Evolutionary conservation across 768 basidiomycete species (phyloP).

Genomic region (Russula foetens): DNA sequence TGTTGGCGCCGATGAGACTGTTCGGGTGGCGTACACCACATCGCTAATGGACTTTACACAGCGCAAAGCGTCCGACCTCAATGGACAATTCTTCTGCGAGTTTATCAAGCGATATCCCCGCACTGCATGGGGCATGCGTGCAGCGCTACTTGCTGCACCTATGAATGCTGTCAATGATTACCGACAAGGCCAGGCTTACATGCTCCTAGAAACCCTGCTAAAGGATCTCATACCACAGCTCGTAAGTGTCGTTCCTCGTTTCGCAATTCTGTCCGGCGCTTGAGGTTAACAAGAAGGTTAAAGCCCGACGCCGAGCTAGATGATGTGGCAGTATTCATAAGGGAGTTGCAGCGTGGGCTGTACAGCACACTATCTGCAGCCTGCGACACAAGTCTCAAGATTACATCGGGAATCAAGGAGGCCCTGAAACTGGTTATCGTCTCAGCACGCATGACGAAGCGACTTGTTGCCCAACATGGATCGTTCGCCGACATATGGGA

Average conservation of each 20-base stretch:
- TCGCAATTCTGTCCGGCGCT: not conserved
- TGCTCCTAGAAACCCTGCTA: conserved; percentile 59
- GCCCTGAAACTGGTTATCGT: conserved; percentile 61
- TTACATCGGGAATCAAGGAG: conserved; percentile 67
- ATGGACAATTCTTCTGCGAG: conserved; percentile 68
- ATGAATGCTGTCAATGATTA: conserved; percentile 65
- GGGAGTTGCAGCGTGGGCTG: conserved; percentile 39
- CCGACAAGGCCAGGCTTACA: conserved; percentile 65
- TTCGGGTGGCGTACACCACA: conserved; percentile 48
- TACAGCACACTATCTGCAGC: conserved; percentile 41
- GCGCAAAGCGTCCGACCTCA: conserved; percentile 72
- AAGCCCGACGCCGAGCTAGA: conserved; percentile 29
- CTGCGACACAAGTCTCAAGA: conserved; percentile 42
- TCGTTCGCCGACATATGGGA: conserved; percentile 46
- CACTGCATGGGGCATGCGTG: conserved; percentile 57
- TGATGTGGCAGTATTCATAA: conserved; percentile 45
- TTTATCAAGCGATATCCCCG: conserved; percentile 59
- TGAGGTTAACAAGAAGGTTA: not conserved
- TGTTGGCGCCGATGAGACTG: conserved; percentile 31
- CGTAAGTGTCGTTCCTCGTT: conserved; percentile 29
- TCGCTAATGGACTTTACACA: conserved; percentile 71
- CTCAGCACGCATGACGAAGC: conserved; percentile 59
- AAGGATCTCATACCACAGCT: conserved; percentile 39
- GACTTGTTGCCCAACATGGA: conserved; percentile 28
- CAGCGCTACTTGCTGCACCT: conserved; percentile 48